phyloP scores from a whole-genome alignment of 371 early-diverging fungal genomes.

The Mucor plumbeus region DNA sequence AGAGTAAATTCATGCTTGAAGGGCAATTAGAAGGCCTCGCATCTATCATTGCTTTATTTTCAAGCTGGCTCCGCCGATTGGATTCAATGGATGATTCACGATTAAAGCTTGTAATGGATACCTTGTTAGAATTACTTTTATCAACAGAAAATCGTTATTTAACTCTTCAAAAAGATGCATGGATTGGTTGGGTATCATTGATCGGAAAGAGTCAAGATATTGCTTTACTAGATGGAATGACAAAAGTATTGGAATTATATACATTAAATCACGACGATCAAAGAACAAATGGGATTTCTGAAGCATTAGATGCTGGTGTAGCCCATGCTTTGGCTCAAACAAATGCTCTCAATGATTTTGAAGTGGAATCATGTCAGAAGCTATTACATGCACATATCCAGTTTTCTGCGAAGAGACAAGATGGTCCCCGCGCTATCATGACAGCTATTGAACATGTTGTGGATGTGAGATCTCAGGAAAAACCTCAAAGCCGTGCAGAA shows the following conservation, averaged over 20 bases:
- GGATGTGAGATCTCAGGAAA: constrained; percentile 41
- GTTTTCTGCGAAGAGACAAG: constrained; percentile 18
- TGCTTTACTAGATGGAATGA: constrained; percentile 31
- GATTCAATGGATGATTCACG: constrained; percentile 18
- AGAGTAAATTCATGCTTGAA: constrained; percentile 5
- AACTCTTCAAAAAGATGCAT: constrained; percentile 36
- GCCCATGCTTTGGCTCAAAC: constrained; percentile 49
- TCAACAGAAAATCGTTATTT: neutral
- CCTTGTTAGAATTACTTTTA: constrained; percentile 14
- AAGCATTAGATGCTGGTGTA: constrained; percentile 45
- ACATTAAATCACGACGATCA: constrained; percentile 1
- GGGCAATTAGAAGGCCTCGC: constrained; percentile 4
- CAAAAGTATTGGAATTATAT: constrained; percentile 19
- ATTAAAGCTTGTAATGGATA: constrained; percentile 21
- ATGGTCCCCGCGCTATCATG: constrained; percentile 32
- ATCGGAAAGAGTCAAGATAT: constrained; percentile 35
- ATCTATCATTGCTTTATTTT: constrained; percentile 33
- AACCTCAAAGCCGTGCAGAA: constrained; percentile 37
- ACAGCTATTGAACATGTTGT: constrained; percentile 45
- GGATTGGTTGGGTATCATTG: constrained; percentile 45
- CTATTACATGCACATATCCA: constrained; percentile 33
- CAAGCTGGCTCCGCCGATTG: constrained; percentile 42
- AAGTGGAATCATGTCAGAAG: constrained; percentile 33
- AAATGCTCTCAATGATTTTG: constrained; percentile 44
- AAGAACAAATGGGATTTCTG: constrained; percentile 20